Evolutionary conservation across 768 basidiomycete genomes (phyloP), one percentile per base, ranked within the genome.

Genomic region (Auriscalpium orientale): DNA sequence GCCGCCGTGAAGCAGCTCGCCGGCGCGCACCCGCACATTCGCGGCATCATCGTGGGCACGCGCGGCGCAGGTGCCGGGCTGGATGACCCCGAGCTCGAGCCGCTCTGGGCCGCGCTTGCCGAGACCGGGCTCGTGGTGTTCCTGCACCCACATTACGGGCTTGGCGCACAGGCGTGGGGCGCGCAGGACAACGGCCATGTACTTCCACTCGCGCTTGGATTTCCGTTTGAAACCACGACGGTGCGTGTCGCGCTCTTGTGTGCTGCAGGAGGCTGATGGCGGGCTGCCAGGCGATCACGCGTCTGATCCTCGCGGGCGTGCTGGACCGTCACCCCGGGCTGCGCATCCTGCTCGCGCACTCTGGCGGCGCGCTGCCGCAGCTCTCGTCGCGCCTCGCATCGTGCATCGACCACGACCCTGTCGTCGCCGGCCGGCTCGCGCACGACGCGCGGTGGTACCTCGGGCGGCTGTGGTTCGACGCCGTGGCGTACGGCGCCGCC

Each of bases 201-300:
- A 40, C 80, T 95, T 33, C 87, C 91, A 2, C 79, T 94, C 51
- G 89, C 90, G 0, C 76, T 92, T 15, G 91, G 92, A 1, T 94
- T 95, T 70, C 91, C 91, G 3, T 87, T 94, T 64, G 92, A 94
- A 72, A 94, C 91, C 16, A 92, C 92, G 4, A 84, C 83, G 35
- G 90, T 91, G 62, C 67, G 87, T 74, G 44, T 16, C 20, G 10
- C n/a, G 16, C n/a, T 15, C 10, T 43, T n/a, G 28, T 33, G 33
- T 38, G 36, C 15, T n/a, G 4, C 18, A 7, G 38, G 18, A 43
- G 49, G 36, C 38, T 2, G 36, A 10, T 38, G 21, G 11, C 51
- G 11, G 34, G 46, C 9, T 28, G 7, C 7, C 55, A 79, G 78
- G 88, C 91, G 3, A 80, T 82, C 34, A 85, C 91, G 8, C 82